Base-by-base conservation (phyloP, 352 stramenopile species). In the Sclerospora graminicola region DNA sequence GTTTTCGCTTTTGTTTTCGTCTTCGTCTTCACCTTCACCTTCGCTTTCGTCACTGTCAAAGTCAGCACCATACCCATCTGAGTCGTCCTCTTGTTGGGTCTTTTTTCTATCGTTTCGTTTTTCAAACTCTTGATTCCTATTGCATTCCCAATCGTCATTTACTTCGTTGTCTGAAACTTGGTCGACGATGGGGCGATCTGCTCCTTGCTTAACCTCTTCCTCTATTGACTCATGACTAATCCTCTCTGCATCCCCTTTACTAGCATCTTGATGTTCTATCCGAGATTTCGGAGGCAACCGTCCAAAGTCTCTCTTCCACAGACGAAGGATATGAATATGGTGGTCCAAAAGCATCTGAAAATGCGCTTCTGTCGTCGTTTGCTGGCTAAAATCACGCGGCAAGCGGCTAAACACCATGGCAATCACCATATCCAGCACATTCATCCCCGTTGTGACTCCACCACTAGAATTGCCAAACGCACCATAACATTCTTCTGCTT, bases 241-340 rank as follows among this genome's bases (percentile, higher is more conserved):
- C 15, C 14, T 46, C 1, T 67, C 41, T 10, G 28, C 45, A 11
- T 35, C 30, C 15, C 30, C 13, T 9, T 39, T 51, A 30, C 51
- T 31, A 38, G 38, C 14, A 1, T 57, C 41, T 8, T 47, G 38
- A 7, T 47, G 21, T 15, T 30, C 31, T 4, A 42, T 44, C 37
- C 56, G 43, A 29, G 40, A 65, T 32, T 54, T 58, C 4, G 42
- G 55, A 1, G 81, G 81, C 38, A 92, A 47, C 4, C 81, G 75
- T 0, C 81, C 81, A 57, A 92, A 92, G 35, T 92, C 81, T 15
- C 72, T 79, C 44, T 90, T 86, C 81, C 81, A 92, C 4, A 92
- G 52, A 2, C 65, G 68, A 1, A 80, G 62, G 33, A 92, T 82
- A 48, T 90, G 72, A 27, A 88, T 65, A 44, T 92, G 81, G 41